These are phyloP conservation scores for Raphanus sativus DNA, from an alignment of 345 rosid species.

Conservation along the genomic window DNA sequence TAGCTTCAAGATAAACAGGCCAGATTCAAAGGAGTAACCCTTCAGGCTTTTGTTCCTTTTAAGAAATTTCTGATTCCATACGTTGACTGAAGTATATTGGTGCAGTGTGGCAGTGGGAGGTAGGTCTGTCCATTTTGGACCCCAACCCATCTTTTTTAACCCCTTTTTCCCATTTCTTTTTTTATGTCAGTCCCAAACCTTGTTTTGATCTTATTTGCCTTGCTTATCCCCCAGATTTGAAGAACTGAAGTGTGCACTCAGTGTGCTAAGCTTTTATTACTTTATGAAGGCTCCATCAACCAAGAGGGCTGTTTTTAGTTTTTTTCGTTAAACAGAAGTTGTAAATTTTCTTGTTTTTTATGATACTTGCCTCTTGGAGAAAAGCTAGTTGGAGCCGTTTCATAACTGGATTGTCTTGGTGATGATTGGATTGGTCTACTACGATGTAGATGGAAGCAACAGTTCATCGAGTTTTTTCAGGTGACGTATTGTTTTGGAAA, in stretches of 20 bases:
- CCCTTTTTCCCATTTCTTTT: slow-evolving; percentile 30
- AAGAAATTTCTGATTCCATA: slow-evolving; percentile 35
- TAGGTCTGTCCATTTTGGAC: slow-evolving; percentile 58
- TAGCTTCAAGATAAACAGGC: slow-evolving; percentile 15
- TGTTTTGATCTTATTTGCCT: slow-evolving; percentile 63
- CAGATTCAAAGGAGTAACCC: slow-evolving; percentile 31
- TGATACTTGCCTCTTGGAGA: slow-evolving; percentile 62
- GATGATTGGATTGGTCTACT: slow-evolving; percentile 62
- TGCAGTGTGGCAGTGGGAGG: slow-evolving; percentile 56
- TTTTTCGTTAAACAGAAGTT: slow-evolving; percentile 35
- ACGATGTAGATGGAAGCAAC: slow-evolving; percentile 69
- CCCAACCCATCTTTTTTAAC: slow-evolving; percentile 40
- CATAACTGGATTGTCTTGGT: slow-evolving; percentile 54
- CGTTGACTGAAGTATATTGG: slow-evolving; percentile 36
- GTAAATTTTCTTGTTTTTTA: slow-evolving; percentile 53
- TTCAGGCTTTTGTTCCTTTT: slow-evolving; percentile 24
- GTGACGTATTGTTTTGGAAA: slow-evolving; percentile 41
- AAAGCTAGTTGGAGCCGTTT: slow-evolving; percentile 67
- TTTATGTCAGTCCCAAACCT: slow-evolving; percentile 40
- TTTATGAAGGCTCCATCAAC: slow-evolving; percentile 56
- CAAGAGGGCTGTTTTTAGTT: slow-evolving; percentile 46
- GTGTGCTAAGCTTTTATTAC: slow-evolving; percentile 43
- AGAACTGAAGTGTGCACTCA: slow-evolving; percentile 58
- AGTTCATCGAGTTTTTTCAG: slow-evolving; percentile 61
- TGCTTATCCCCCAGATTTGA: slow-evolving; percentile 59